These are phyloP conservation scores for Fraxinus quadrangulata DNA, from an alignment of 257 asterid genomes.

Conservation along the genomic window DNA sequence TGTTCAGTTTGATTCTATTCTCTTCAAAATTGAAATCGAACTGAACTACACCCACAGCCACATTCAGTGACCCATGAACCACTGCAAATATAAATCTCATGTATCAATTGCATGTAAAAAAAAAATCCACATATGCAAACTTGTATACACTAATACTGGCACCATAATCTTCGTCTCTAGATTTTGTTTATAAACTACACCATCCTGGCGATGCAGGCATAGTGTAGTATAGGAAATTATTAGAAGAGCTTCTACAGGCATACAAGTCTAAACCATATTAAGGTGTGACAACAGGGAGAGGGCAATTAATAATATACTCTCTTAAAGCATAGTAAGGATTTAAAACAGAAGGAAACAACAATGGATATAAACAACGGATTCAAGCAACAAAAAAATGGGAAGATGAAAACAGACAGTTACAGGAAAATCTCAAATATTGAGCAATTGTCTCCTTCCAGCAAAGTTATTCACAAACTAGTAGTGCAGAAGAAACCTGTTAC, in stretches of 20 bases:
- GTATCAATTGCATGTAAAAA: too few species aligned
- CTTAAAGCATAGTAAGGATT: background rate
- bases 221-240: background rate
- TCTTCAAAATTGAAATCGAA: too few species aligned
- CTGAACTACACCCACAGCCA: too few species aligned
- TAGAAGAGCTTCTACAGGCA: background rate
- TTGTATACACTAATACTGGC: too few species aligned
- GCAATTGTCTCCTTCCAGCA: constrained; percentile 20
- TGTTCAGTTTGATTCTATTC: too few species aligned
- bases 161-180: too few species aligned
- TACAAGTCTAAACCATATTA: background rate
- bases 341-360: background rate
- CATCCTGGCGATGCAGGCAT: too few species aligned
- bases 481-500: constrained; percentile 29
- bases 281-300: background rate
- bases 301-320: background rate
- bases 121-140: too few species aligned
- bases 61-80: too few species aligned
- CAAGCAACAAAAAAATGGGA: constrained; percentile 19
- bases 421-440: constrained; percentile 16
- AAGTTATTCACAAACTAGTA: constrained; percentile 19
- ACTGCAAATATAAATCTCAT: too few species aligned
- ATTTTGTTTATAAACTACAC: too few species aligned
- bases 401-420: constrained; percentile 29
- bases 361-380: background rate